A percentile compares a stretch with the other conserved stretches of the same genome.
Evolutionary conservation across 1,139 yeast species (phyloP).

Genomic region (Saccharomyces hybrid): DNA sequence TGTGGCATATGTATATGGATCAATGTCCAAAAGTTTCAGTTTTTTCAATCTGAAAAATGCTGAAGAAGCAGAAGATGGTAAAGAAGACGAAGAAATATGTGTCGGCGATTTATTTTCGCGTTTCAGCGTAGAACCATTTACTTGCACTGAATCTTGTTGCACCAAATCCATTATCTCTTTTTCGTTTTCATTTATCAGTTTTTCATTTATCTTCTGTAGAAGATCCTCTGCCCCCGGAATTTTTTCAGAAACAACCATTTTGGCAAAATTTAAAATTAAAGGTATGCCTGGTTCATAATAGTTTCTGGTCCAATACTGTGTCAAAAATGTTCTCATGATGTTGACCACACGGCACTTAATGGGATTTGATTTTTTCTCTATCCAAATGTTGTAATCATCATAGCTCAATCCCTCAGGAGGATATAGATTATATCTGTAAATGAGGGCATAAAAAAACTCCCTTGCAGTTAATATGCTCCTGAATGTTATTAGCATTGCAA

Average conservation of each 20-base stretch:
- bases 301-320: conserved; percentile 66
- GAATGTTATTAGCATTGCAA: conserved; percentile 67
- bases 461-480: conserved; percentile 65
- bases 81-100: conserved; percentile 3
- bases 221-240: conserved; percentile 38
- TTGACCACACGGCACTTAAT: conserved; percentile 64
- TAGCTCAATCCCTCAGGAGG: conserved; percentile 86
- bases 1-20: conserved; percentile 69
- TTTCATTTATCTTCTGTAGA: conserved; percentile 24
- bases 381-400: conserved; percentile 80
- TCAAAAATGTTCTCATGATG: conserved; percentile 62
- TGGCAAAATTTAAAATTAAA: conserved; percentile 53
- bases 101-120: conserved; percentile 1
- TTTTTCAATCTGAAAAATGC: conserved; percentile 27
- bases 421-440: conserved; percentile 57
- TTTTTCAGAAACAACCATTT: conserved; percentile 39
- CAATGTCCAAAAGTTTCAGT: conserved; percentile 54
- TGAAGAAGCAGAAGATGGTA: conserved; percentile 1
- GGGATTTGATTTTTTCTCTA: conserved; percentile 48
- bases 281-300: conserved; percentile 48
- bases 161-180: neutral
- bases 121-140: neutral
- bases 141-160: neutral
- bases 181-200: conserved; percentile 10
- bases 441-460: conserved; percentile 54